Conservation (phyloP, 306 rosid species). For the Begonia loranthoides region DNA sequence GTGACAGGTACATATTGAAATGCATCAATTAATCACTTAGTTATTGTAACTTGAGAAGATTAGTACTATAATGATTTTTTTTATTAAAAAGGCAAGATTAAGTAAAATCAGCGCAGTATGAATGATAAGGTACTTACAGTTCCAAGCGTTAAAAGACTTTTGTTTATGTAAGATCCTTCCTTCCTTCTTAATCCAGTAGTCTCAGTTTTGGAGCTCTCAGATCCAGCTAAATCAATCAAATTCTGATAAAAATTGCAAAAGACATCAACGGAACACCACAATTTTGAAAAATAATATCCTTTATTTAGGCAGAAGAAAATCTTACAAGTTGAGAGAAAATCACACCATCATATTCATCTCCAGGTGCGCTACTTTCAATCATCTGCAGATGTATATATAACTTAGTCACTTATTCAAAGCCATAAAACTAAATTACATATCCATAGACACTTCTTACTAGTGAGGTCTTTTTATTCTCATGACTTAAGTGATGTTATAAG, state of each 20-base stretch:
- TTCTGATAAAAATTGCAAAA: constrained; percentile 35
- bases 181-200: constrained; percentile 96
- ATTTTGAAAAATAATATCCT: constrained; percentile 3
- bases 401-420: neutral
- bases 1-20: too few relatives aligned
- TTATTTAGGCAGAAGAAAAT: constrained; percentile 9
- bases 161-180: constrained; percentile 97
- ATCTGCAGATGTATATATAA: constrained; percentile 50
- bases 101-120: neutral
- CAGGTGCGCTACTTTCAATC: constrained; percentile 95
- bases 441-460: too few relatives aligned
- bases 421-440: too few relatives aligned
- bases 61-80: too few relatives aligned
- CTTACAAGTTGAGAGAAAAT: constrained; percentile 98
- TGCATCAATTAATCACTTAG: too few relatives aligned
- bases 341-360: constrained; percentile 98
- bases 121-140: constrained; percentile 48
- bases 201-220: constrained; percentile 98
- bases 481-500: too few relatives aligned
- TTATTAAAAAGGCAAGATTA: too few relatives aligned
- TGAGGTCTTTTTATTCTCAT: too few relatives aligned
- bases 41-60: too few relatives aligned
- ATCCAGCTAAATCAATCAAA: constrained; percentile 96
- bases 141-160: constrained; percentile 98
- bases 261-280: constrained; percentile 5